Percentiles rank a stretch among this genome's conserved stretches.
These are phyloP conservation scores for Dendrobium nobile DNA, from an alignment of 106 monocot genomes.

Conservation along the genomic window DNA sequence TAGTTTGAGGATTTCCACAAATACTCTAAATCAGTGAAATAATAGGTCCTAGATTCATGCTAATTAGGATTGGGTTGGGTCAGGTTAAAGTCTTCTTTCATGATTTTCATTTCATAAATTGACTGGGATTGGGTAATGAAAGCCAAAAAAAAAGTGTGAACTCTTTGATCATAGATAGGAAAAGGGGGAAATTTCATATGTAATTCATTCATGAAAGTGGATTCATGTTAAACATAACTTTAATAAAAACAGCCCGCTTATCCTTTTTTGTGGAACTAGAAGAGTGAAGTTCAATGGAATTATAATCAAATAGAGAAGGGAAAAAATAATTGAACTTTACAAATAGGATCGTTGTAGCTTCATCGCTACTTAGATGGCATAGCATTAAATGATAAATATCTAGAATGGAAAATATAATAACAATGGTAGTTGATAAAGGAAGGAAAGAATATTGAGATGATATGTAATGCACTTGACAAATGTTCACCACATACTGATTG, in stretches of 20 bases:
- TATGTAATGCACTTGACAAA: neutral
- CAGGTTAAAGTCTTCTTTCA: neutral
- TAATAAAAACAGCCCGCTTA: neutral
- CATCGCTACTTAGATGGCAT: neutral
- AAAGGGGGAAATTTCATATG: too few species aligned
- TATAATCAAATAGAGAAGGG: neutral
- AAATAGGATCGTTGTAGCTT: neutral
- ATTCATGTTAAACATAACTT: neutral
- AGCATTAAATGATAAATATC: neutral
- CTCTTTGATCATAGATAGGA: too few species aligned
- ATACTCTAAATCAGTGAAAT: too few species aligned
- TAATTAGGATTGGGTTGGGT: too few species aligned
- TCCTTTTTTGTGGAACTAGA: neutral
- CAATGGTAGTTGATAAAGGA: neutral
- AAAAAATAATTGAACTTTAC: neutral
- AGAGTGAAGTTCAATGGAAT: neutral
- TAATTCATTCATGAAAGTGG: too few species aligned
- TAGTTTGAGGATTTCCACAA: too few species aligned
- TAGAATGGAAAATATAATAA: neutral
- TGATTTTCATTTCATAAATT: too few species aligned
- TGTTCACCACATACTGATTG: neutral
- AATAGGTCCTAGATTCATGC: too few species aligned
- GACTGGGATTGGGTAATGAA: too few species aligned
- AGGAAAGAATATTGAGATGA: neutral
- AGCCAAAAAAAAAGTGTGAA: too few species aligned